Evolutionary conservation across 2,329 filamentous ascomycete species (phyloP).

Genomic region (Aspergillus alliaceus): DNA sequence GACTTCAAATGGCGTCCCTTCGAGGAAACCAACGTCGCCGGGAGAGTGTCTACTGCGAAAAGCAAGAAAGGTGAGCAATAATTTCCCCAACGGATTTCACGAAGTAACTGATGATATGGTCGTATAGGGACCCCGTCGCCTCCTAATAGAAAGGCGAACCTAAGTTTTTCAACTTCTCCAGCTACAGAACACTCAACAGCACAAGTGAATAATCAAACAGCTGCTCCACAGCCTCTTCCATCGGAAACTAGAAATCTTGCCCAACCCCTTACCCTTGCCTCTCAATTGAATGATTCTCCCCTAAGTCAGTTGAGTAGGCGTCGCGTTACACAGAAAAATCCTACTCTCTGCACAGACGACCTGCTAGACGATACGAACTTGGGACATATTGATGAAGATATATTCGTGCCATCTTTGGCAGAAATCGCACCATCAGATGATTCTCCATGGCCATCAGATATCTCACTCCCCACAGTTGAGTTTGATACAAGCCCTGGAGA

Average conservation of each 20-base stretch:
- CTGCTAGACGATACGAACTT: slow-evolving; percentile 9
- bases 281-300: slow-evolving; percentile 1
- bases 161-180: slow-evolving; percentile 1
- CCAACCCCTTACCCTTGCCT: slow-evolving; percentile 1
- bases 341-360: slow-evolving; percentile 10
- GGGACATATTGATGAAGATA: slow-evolving; percentile 13
- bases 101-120: background rate
- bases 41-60: slow-evolving; percentile 37
- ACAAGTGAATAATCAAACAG: background rate
- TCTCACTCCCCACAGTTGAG: slow-evolving; percentile 7
- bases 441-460: slow-evolving; percentile 19
- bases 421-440: slow-evolving; percentile 12
- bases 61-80: slow-evolving; percentile 46
- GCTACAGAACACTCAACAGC: background rate
- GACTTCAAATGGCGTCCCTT: slow-evolving; percentile 75
- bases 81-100: background rate
- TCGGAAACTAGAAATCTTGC: background rate
- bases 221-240: background rate
- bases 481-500: slow-evolving; percentile 7
- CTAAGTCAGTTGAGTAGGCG: slow-evolving; percentile 1
- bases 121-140: slow-evolving; percentile 10
- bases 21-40: slow-evolving; percentile 59
- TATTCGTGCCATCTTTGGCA: slow-evolving; percentile 8
- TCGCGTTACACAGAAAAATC: slow-evolving; percentile 6
- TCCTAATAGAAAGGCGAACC: slow-evolving; percentile 5